These are phyloP conservation scores for Botrytis squamosa DNA, from an alignment of 2,329 filamentous ascomycete genomes.

Conservation along the genomic window DNA sequence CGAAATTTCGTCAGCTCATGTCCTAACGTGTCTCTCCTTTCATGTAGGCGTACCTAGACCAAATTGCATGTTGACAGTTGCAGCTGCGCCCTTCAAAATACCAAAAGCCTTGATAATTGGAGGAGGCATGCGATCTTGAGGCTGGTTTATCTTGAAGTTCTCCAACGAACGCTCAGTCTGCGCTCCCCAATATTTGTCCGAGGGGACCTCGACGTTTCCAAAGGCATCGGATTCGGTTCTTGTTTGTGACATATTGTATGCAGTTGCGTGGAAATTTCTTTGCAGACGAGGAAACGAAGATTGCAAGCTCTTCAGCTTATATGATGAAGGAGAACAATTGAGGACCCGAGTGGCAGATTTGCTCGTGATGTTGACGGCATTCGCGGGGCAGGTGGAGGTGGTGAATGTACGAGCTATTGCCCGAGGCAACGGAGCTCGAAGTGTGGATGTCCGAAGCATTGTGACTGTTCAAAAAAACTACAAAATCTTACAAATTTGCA, in stretches of 20 bases:
- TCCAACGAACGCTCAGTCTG: conserved; percentile 94
- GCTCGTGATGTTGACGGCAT: conserved; percentile 12
- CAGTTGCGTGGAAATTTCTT: conserved; percentile 37
- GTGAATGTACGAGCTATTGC: conserved; percentile 18
- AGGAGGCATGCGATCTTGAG: conserved; percentile 95
- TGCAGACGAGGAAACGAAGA: conserved; percentile 26
- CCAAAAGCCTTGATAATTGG: conserved; percentile 91
- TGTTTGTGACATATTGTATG: conserved; percentile 48
- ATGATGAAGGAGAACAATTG: conserved; percentile 19
- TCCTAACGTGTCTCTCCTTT: conserved; percentile 15
- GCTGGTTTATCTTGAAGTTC: conserved; percentile 99
- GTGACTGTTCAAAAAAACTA: neutral
- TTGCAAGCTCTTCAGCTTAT: conserved; percentile 17
- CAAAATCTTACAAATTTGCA: conserved; percentile 2
- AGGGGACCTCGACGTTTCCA: conserved; percentile 88
- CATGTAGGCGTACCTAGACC: conserved; percentile 66
- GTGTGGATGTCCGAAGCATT: conserved; percentile 21
- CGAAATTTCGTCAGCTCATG: conserved; percentile 34
- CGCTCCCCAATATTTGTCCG: conserved; percentile 97
- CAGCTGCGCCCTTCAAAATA: conserved; percentile 94
- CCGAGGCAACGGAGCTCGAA: conserved; percentile 20
- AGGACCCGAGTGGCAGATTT: conserved; percentile 19
- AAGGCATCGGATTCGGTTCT: conserved; percentile 96
- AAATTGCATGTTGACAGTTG: conserved; percentile 91
- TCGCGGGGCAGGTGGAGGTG: conserved; percentile 15